phyloP scores from a whole-genome alignment of 148 eudicot species.

The Rhododendron ovatum region DNA sequence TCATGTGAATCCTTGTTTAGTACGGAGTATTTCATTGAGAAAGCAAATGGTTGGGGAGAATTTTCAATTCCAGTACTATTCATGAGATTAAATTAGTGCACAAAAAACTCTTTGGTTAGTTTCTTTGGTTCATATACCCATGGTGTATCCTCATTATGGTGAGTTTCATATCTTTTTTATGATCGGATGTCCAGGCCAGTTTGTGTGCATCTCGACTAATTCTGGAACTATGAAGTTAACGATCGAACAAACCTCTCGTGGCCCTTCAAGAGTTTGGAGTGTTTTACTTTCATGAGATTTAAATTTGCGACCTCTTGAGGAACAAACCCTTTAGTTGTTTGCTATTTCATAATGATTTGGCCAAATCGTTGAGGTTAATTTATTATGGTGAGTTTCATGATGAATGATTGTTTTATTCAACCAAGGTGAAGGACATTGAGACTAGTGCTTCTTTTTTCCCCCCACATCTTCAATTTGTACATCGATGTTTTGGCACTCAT shows the following conservation, averaged over 20 bases:
- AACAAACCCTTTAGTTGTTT: too few species aligned
- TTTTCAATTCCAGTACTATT: background rate
- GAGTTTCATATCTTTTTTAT: background rate
- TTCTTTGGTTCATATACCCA: background rate
- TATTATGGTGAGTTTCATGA: background rate
- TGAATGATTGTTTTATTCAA: background rate
- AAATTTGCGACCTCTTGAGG: too few species aligned
- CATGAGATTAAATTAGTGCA: background rate
- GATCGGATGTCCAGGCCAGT: too few species aligned
- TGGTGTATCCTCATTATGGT: background rate
- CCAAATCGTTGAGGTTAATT: background rate
- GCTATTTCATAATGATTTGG: too few species aligned
- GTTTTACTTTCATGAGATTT: background rate
- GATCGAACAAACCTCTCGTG: background rate
- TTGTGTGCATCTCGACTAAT: too few species aligned
- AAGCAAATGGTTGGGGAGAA: background rate
- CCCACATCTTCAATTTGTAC: background rate
- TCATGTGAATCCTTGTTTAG: background rate
- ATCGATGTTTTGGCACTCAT: constrained; percentile 9
- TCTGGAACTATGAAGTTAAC: background rate
- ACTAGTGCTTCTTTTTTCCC: background rate
- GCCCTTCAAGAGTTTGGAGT: background rate
- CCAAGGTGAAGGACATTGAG: constrained; percentile 6
- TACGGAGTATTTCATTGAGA: background rate
- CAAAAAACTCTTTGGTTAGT: background rate